These are phyloP conservation scores for Myriosclerotinia duriaeana DNA, from an alignment of 2,329 filamentous ascomycete species.

Conservation along the genomic window DNA sequence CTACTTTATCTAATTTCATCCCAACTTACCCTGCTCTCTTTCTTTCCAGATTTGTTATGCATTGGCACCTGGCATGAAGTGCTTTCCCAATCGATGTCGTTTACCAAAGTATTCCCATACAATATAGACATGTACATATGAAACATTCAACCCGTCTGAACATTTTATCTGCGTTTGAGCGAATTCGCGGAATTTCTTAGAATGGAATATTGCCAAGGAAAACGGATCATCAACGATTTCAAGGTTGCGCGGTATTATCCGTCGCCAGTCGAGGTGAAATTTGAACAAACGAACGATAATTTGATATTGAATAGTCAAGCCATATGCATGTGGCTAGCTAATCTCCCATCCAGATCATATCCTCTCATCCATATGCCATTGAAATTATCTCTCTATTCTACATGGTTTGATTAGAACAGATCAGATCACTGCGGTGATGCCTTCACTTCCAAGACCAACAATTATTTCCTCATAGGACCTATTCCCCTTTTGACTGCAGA, in stretches of 20 bases:
- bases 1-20: constrained; percentile 9
- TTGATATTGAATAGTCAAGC: constrained; percentile 9
- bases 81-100: not conserved
- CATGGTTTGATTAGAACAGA: constrained; percentile 14
- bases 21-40: not conserved
- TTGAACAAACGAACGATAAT: constrained; percentile 8
- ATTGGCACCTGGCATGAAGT: not conserved
- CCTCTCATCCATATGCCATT: constrained; percentile 12
- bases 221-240: not conserved
- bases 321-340: constrained; percentile 2
- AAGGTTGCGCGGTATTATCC: not conserved
- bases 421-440: constrained; percentile 1
- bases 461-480: constrained; percentile 7
- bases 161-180: not conserved
- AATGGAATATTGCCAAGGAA: not conserved
- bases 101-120: constrained; percentile 19
- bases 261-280: not conserved
- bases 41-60: not conserved
- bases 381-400: constrained; percentile 17
- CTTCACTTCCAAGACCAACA: not conserved
- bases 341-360: not conserved
- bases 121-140: not conserved
- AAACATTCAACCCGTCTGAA: not conserved
- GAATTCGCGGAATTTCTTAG: not conserved
- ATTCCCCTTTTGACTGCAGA: constrained; percentile 11